Conservation (phyloP, 2,329 filamentous ascomycete genomes). For the Teratosphaeria epicoccoides region DNA sequence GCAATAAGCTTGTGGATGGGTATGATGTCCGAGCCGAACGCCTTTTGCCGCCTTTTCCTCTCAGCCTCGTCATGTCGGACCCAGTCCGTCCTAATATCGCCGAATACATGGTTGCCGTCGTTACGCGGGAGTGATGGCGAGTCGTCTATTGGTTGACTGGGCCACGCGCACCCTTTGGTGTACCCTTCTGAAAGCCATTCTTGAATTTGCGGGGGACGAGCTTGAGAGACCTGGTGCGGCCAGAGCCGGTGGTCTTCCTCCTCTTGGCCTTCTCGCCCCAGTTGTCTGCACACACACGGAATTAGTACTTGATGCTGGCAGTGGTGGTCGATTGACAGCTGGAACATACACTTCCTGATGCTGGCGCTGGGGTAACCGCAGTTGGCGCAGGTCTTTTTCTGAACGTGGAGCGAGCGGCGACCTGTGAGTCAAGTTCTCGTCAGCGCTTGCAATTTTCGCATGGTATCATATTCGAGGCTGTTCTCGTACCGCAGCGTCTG, state of each 20-base stretch:
- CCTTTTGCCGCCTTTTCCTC: neutral
- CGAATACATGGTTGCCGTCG: neutral
- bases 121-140: neutral
- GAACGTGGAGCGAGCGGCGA: slow-evolving; percentile 95
- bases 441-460: neutral
- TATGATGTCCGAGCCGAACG: neutral
- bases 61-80: neutral
- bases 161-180: slow-evolving; percentile 73
- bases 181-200: slow-evolving; percentile 93
- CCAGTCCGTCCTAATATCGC: neutral
- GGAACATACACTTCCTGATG: slow-evolving; percentile 86
- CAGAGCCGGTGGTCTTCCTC: slow-evolving; percentile 97
- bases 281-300: slow-evolving; percentile 61
- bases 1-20: neutral
- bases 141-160: slow-evolving; percentile 10
- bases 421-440: slow-evolving; percentile 42
- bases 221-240: slow-evolving; percentile 93
- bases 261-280: slow-evolving; percentile 99
- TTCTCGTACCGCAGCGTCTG: slow-evolving; percentile 75
- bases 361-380: slow-evolving; percentile 98
- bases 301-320: neutral
- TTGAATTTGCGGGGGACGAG: slow-evolving; percentile 84
- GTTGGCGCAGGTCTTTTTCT: slow-evolving; percentile 94
- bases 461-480: slow-evolving; percentile 35
- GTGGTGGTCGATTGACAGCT: neutral